phyloP scores from a whole-genome alignment of 73 alveolate genomes.

The Tetrahymena elliotti region DNA sequence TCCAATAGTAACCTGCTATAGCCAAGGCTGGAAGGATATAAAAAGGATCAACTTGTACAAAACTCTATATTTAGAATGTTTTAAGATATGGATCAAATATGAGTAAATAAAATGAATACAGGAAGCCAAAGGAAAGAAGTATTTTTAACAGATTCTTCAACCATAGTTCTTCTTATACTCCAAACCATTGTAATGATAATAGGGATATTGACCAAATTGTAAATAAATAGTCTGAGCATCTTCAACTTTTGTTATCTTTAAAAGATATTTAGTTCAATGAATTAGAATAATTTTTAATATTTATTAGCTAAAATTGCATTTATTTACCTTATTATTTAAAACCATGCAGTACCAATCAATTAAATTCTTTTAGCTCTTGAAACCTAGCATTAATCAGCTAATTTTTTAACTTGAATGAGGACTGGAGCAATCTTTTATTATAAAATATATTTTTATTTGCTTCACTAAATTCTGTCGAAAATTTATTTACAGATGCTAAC shows the following conservation, averaged over 20 bases:
- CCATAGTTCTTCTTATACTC: slow-evolving; percentile 37
- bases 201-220: slow-evolving; percentile 29
- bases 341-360: slow-evolving; percentile 13
- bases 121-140: slow-evolving; percentile 41
- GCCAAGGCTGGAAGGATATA: slow-evolving; percentile 18
- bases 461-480: not conserved
- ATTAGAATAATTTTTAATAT: not conserved
- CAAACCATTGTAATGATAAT: slow-evolving; percentile 28
- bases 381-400: not conserved
- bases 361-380: not conserved
- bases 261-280: not conserved
- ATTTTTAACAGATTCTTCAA: slow-evolving; percentile 31
- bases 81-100: not conserved
- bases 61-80: not conserved
- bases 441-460: not conserved
- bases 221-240: slow-evolving; percentile 34
- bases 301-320: not conserved
- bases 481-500: slow-evolving; percentile 22
- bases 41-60: slow-evolving; percentile 18
- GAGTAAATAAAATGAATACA: not conserved
- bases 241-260: slow-evolving; percentile 9
- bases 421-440: not conserved
- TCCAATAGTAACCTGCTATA: slow-evolving; percentile 17
- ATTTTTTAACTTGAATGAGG: not conserved
- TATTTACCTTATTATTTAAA: not conserved